Percentiles rank a stretch among this genome's conserved stretches.
Evolutionary conservation across 805 yeast species (phyloP).

Genomic region (Nakazawaea populi): DNA sequence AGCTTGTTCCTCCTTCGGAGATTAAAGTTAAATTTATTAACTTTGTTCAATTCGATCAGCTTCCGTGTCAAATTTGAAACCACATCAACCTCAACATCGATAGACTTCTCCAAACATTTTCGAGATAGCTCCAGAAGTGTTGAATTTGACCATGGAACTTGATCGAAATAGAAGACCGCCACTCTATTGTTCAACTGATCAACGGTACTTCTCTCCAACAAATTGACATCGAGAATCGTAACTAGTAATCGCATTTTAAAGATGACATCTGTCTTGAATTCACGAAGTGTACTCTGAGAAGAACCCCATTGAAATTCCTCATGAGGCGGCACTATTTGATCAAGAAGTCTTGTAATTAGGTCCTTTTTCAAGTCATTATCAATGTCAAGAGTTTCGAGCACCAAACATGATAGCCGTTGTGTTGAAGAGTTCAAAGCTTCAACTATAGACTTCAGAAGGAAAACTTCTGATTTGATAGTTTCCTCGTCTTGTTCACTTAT

Average conservation of each 20-base stretch:
- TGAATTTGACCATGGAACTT: conserved; percentile 1
- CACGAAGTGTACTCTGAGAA: not conserved
- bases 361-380: not conserved
- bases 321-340: not conserved
- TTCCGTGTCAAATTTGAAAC: not conserved
- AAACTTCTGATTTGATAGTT: not conserved
- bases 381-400: not conserved
- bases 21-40: conserved; percentile 1
- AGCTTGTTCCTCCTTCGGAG: not conserved
- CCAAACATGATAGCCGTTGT: not conserved
- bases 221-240: not conserved
- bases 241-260: not conserved
- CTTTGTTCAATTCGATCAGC: conserved; percentile 3
- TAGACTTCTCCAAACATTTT: not conserved
- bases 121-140: not conserved
- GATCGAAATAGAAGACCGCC: not conserved
- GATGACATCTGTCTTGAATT: not conserved
- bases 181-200: not conserved
- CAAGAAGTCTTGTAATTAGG: not conserved
- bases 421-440: not conserved
- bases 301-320: not conserved
- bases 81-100: not conserved
- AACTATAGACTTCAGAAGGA: not conserved
- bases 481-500: not conserved
- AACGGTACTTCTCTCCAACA: not conserved